These are phyloP conservation scores for Pittosporum tobira DNA, from an alignment of 129 eudicot genomes.

Conservation along the genomic window DNA sequence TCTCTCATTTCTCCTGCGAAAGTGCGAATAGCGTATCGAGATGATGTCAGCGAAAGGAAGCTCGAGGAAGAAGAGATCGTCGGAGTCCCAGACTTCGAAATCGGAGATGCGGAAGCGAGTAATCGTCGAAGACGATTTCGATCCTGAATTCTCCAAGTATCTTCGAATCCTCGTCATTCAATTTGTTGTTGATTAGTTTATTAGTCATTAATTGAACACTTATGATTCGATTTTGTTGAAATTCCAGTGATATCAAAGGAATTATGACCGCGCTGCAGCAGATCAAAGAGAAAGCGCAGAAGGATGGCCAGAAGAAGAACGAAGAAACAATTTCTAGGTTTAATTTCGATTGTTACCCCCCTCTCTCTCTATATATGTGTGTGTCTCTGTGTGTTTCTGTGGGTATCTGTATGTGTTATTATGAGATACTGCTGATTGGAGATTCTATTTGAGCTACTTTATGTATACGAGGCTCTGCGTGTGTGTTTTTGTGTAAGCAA, in stretches of 20 bases:
- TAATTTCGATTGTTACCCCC: neutral
- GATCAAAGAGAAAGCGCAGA: conserved; percentile 86
- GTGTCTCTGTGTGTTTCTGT: too few species aligned
- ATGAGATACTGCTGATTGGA: too few species aligned
- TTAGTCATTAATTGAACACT: too few species aligned
- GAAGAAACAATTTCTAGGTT: conserved; percentile 96
- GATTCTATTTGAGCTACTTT: too few species aligned
- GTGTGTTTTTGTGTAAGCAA: too few species aligned
- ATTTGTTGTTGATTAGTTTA: too few species aligned
- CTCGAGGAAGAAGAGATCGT: conserved; percentile 38
- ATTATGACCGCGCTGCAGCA: conserved; percentile 69
- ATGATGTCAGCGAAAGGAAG: conserved; percentile 36
- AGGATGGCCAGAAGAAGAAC: conserved; percentile 91
- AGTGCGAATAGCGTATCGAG: neutral
- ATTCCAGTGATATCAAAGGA: conserved; percentile 78
- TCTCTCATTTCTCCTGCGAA: neutral
- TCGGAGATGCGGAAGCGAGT: conserved; percentile 33
- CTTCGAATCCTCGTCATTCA: neutral
- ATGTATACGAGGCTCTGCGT: too few species aligned
- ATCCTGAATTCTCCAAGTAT: conserved; percentile 44
- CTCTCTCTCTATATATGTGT: neutral
- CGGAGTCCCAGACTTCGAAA: conserved; percentile 26
- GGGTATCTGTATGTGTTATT: too few species aligned
- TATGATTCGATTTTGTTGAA: neutral
- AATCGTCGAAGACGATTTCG: conserved; percentile 36